Evolutionary conservation across 371 early-diverging fungal species (phyloP).

Genomic region (Rhizomucor miehei): DNA sequence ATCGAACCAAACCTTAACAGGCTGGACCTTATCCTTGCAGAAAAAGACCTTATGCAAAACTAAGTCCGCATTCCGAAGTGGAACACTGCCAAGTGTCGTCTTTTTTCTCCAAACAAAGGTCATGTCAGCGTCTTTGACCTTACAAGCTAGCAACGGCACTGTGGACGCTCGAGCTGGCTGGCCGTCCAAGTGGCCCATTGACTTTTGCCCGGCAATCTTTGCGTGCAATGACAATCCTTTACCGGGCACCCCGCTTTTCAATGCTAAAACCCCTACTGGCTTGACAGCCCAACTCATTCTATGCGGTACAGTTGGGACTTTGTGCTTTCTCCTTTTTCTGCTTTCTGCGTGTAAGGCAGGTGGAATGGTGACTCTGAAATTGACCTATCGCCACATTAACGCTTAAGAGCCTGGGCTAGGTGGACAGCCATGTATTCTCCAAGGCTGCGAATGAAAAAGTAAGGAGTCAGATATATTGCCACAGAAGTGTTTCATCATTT

Average conservation of each 20-base stretch:
- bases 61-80: too few species aligned
- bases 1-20: too few species aligned
- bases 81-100: too few species aligned
- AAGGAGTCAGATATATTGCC: slow-evolving; percentile 7
- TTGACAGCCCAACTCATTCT: slow-evolving; percentile 41
- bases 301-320: slow-evolving; percentile 36
- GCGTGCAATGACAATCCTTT: slow-evolving; percentile 36
- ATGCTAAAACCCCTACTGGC: slow-evolving; percentile 43
- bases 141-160: too few species aligned
- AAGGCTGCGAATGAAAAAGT: slow-evolving; percentile 62
- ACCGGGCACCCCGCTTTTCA: slow-evolving; percentile 43
- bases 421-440: slow-evolving; percentile 63
- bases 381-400: neutral
- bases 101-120: too few species aligned
- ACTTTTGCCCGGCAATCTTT: slow-evolving; percentile 24
- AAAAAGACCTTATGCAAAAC: too few species aligned
- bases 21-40: too few species aligned
- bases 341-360: slow-evolving; percentile 39
- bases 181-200: slow-evolving; percentile 7
- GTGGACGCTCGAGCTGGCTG: too few species aligned
- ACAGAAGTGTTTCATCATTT: neutral
- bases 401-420: slow-evolving; percentile 12
- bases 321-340: slow-evolving; percentile 46
- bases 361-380: neutral
- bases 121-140: too few species aligned